These are phyloP conservation scores for Diaporthe velutina DNA, from an alignment of 2,329 filamentous ascomycete species.

Conservation along the genomic window DNA sequence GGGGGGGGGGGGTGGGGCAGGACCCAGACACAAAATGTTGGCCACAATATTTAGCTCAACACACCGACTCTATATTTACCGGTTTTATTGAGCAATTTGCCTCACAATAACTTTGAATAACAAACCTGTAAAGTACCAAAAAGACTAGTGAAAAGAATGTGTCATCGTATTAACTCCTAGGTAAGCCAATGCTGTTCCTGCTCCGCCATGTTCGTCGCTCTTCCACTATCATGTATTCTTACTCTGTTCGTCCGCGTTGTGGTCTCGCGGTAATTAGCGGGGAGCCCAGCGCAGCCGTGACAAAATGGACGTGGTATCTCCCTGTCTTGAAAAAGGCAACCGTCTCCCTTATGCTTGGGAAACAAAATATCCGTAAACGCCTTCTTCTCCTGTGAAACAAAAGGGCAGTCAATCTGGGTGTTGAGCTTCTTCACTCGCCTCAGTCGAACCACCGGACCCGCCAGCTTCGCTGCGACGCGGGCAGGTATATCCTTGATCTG, in stretches of 20 bases:
- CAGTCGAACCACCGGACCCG: neutral
- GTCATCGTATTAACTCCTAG: constrained; percentile 34
- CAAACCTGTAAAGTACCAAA: neutral
- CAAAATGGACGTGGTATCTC: constrained; percentile 39
- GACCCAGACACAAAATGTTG: no score
- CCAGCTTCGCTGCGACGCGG: neutral
- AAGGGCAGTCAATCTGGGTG: neutral
- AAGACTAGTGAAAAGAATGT: constrained; percentile 15
- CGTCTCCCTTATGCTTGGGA: constrained; percentile 14
- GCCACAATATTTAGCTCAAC: no score
- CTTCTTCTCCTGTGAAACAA: constrained; percentile 31
- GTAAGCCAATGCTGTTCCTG: constrained; percentile 22
- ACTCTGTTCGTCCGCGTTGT: neutral
- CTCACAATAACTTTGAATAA: neutral
- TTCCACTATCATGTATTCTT: constrained; percentile 12
- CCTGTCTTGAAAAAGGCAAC: constrained; percentile 25
- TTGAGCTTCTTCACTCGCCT: neutral
- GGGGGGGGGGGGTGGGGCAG: no score
- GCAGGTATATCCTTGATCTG: neutral
- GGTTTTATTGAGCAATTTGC: no score
- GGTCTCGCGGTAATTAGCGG: constrained; percentile 13
- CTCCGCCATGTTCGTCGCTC: neutral
- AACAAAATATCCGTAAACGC: constrained; percentile 14
- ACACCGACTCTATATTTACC: neutral
- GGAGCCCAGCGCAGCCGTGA: constrained; percentile 11